Base-by-base conservation (phyloP, 345 rosid genomes). In the Arabidopsis suecica region DNA sequence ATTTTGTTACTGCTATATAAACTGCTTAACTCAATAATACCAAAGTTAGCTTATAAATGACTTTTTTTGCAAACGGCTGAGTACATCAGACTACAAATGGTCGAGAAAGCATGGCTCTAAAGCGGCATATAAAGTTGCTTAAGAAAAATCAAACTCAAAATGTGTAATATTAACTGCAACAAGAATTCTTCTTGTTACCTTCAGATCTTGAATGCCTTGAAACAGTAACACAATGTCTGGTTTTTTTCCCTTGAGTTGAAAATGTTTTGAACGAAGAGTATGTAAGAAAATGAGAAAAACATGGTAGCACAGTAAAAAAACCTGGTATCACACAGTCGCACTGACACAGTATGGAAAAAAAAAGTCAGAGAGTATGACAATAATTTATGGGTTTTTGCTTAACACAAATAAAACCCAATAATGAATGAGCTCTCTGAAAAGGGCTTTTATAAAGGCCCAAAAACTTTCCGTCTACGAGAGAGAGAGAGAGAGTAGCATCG, bases 361-460 rank as follows among this genome's bases (percentile, higher is more conserved):
- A 28, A 28, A 28, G 30, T 28, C 2, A 28, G 5, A 28, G 32
- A 28, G 32, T 34, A 34, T 34, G 37, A 28, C 32, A 28, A 28
- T 28, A 28, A 3, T 3, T 28, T 28, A 28, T 28, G 32, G 4
- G 32, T 28, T 28, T 28, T 28, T 23, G 25, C 25, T 28, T 33
- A 53, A 54, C 36, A 54, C 6, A 18, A 36, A 7, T 7, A 14
- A 70, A 58, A 13, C 65, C 74, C 45, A 70, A 69, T 1, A 16
- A 50, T 2, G 6, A 22, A 30, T 2, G 6, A 22, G 18, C 9
- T 23, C 5, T 53, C 44, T 41, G 1, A n/a, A 28, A 0, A 32
- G 48, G 66, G 72, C 53, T 49, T 20, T 67, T 5, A 2, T 7
- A 12, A 20, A 59, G 74, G 79, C 79, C 79, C 74, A 75, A 68